Evolutionary conservation across 2,329 filamentous ascomycete species (phyloP), one percentile per base, ranked within the genome.

Genomic region (Botrytis hyacinthi): DNA sequence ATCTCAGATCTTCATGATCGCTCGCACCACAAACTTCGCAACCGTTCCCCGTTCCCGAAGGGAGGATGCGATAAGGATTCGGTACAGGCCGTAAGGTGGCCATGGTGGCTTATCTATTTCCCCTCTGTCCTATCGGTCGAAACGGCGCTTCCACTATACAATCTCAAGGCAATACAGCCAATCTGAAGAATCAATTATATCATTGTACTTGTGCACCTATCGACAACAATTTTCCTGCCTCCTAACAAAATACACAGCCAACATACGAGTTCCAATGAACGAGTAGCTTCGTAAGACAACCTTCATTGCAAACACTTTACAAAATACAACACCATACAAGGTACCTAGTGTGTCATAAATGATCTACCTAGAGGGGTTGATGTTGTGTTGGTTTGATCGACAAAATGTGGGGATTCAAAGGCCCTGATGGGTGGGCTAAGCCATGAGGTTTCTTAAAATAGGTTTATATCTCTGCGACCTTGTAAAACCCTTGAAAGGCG

Each of bases 21-120:
- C 14, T 42, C 48, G 16, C n/a, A 32, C 18, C 48, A 61, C 59
- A 35, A n/a, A 18, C n/a, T 67, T 57, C 35, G 35, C 35, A 35
- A 42, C 42, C 4, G 46, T 57, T 42, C 70, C 46, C 37, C 42
- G 37, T 54, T 10, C 69, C 40, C 37, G 51, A 32, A 48, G 59
- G 26, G 35, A 71, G 16, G 46, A 65, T 35, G 37, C 26, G 14
- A 63, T 32, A n/a, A 67, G 44, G 48, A 65, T 63, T 40, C 61
- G 48, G 61, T 61, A 72, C 60, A 67, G 51, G 60, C 62, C 62
- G 42, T 51, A 61, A 29, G 48, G 35, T 57, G 65, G 48, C 35
- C 46, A 26, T 72, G 48, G 48, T 72, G 70, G 62, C 70, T 72
- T 48, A 68, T 59, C 42, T 32, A 42, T 51, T 69, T 68, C 46